These are phyloP conservation scores for Apiospora marii DNA, from an alignment of 2,329 filamentous ascomycete species.

Conservation along the genomic window DNA sequence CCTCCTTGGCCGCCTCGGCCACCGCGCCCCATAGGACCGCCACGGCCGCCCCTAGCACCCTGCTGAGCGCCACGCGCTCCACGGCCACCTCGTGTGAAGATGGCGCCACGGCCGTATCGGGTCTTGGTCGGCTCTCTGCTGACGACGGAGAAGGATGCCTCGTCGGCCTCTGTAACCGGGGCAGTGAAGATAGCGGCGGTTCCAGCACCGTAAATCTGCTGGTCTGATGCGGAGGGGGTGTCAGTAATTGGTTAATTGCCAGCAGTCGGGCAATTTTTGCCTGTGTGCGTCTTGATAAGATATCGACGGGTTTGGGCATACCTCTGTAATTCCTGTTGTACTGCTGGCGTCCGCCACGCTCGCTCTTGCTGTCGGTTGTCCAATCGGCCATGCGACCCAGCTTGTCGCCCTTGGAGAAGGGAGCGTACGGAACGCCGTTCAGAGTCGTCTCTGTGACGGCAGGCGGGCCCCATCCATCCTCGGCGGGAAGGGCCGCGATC, in stretches of 20 bases:
- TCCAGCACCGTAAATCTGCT: slow-evolving; percentile 95
- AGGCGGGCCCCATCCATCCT: slow-evolving; percentile 87
- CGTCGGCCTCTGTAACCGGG: slow-evolving; percentile 85
- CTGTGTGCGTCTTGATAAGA: neutral
- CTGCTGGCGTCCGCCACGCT: slow-evolving; percentile 80
- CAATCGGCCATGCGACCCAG: slow-evolving; percentile 99
- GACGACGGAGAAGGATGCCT: slow-evolving; percentile 96
- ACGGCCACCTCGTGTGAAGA: slow-evolving; percentile 86
- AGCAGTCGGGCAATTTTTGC: neutral
- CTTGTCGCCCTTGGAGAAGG: slow-evolving; percentile 98
- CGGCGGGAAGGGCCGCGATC: slow-evolving; percentile 75
- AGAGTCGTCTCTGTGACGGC: slow-evolving; percentile 86
- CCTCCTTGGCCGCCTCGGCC: slow-evolving; percentile 72
- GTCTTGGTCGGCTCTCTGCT: slow-evolving; percentile 90
- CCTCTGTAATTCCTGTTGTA: slow-evolving; percentile 95
- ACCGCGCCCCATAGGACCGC: slow-evolving; percentile 73
- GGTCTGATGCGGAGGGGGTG: slow-evolving; percentile 65
- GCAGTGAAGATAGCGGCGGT: slow-evolving; percentile 88
- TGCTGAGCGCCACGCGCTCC: slow-evolving; percentile 79
- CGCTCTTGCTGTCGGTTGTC: slow-evolving; percentile 90
- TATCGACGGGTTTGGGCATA: slow-evolving; percentile 48
- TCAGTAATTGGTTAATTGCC: neutral
- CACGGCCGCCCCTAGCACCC: slow-evolving; percentile 63
- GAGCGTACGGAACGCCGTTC: slow-evolving; percentile 94
- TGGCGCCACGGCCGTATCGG: slow-evolving; percentile 87